Evolutionary conservation across 495 filamentous ascomycete species (phyloP).

Genomic region (Cercophora scortea): DNA sequence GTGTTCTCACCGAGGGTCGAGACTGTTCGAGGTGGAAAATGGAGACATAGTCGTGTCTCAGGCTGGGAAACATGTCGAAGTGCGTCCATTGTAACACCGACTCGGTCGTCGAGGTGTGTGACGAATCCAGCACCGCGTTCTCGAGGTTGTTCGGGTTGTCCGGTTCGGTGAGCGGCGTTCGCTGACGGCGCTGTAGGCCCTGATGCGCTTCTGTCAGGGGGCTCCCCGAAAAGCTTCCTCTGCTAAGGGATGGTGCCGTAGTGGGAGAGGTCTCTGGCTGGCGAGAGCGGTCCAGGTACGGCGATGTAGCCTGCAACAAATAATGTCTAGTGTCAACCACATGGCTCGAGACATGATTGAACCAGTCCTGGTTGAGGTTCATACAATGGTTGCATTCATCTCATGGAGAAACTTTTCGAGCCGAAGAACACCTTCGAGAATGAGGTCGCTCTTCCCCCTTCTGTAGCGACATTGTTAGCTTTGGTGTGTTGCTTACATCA

Average conservation of each 20-base stretch:
- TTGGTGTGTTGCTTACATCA: background rate
- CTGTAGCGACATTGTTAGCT: conserved; percentile 4
- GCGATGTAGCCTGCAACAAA: background rate
- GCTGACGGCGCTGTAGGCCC: background rate
- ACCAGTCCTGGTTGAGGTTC: no score
- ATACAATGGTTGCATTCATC: conserved; percentile 16
- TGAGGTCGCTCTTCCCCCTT: conserved; percentile 28
- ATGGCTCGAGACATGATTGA: background rate
- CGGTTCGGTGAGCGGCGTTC: background rate
- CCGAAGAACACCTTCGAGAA: conserved; percentile 25
- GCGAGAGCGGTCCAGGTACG: background rate
- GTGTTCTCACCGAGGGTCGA: conserved; percentile 10
- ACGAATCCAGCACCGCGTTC: conserved; percentile 24
- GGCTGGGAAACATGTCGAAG: conserved; percentile 22
- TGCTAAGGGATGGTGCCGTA: background rate
- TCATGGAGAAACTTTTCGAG: conserved; percentile 20
- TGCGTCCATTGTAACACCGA: conserved; percentile 22
- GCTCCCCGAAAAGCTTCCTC: conserved; percentile 12
- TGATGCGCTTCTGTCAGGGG: conserved; percentile 8
- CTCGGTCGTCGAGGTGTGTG: conserved; percentile 26
- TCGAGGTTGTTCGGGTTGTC: conserved; percentile 12
- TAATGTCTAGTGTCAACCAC: background rate
- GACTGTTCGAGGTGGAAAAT: conserved; percentile 27
- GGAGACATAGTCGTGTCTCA: conserved; percentile 20
- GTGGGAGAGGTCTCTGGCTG: conserved; percentile 3